phyloP scores from a whole-genome alignment of 2,329 filamentous ascomycete species.

The Periconia sp. region DNA sequence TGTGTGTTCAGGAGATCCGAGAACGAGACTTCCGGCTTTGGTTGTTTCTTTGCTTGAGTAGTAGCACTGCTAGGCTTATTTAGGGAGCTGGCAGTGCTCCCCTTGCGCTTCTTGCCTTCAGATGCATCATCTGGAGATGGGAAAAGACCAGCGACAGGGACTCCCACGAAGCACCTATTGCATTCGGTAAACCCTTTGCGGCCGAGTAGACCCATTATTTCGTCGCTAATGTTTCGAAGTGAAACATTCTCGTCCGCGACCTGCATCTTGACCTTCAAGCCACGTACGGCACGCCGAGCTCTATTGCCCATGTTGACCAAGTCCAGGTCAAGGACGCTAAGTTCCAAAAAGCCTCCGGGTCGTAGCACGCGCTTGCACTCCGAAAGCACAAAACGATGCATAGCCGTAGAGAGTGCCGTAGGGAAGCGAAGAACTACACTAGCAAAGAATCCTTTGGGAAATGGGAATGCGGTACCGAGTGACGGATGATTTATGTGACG shows the following conservation, averaged over 20 bases:
- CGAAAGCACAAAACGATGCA: conserved; percentile 73
- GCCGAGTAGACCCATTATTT: conserved; percentile 69
- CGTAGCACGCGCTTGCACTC: conserved; percentile 80
- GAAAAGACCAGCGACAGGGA: conserved; percentile 69
- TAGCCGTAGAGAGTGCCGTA: conserved; percentile 68
- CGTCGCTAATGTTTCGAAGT: conserved; percentile 61
- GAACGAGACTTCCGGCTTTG: conserved; percentile 43
- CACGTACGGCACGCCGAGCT: conserved; percentile 71
- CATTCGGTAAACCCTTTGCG: conserved; percentile 73
- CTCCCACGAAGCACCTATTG: conserved; percentile 77
- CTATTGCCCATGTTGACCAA: conserved; percentile 81
- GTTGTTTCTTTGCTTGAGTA: conserved; percentile 17
- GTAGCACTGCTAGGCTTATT: conserved; percentile 22
- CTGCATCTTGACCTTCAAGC: conserved; percentile 74
- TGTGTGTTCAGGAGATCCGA: conserved; percentile 43
- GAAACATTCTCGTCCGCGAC: conserved; percentile 64
- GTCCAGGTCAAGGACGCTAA: conserved; percentile 79
- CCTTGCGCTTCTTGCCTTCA: conserved; percentile 30
- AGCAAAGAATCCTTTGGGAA: conserved; percentile 76
- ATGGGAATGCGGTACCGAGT: conserved; percentile 72
- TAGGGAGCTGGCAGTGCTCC: conserved; percentile 34
- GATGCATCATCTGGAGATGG: conserved; percentile 31
- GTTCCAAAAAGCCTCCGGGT: conserved; percentile 79
- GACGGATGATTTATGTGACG: conserved; percentile 74
- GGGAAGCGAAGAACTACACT: conserved; percentile 81